These are phyloP conservation scores for Penicillium sp. DNA, from an alignment of 2,329 filamentous ascomycete genomes.

Conservation along the genomic window DNA sequence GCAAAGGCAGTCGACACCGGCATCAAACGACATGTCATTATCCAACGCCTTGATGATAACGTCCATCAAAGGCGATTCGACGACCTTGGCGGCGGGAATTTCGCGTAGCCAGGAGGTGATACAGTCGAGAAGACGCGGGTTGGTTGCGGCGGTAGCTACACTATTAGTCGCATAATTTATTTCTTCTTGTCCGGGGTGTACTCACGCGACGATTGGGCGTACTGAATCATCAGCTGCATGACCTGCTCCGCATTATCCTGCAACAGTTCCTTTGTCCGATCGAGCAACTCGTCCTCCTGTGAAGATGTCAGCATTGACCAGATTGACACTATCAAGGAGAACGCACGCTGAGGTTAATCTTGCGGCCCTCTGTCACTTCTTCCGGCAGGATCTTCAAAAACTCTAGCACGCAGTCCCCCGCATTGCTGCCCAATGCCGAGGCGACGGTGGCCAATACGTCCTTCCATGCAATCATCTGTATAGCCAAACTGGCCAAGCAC, in stretches of 20 bases:
- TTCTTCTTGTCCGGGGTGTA: constrained; percentile 1
- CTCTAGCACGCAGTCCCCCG: constrained; percentile 83
- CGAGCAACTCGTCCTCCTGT: constrained; percentile 88
- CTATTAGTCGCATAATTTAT: constrained; percentile 20
- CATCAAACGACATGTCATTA: constrained; percentile 72
- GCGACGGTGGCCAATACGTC: constrained; percentile 83
- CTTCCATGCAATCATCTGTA: constrained; percentile 95
- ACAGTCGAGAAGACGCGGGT: constrained; percentile 88
- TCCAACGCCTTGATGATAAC: constrained; percentile 73
- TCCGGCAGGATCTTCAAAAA: constrained; percentile 95
- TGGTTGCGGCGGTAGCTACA: constrained; percentile 69
- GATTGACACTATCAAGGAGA: constrained; percentile 20
- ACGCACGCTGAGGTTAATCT: constrained; percentile 98
- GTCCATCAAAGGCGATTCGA: constrained; percentile 78
- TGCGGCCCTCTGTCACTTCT: constrained; percentile 98
- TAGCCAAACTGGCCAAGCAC: constrained; percentile 87
- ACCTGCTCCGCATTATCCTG: constrained; percentile 87
- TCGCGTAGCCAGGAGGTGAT: constrained; percentile 96
- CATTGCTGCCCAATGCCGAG: constrained; percentile 63
- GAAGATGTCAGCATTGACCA: background rate
- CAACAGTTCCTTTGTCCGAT: constrained; percentile 82
- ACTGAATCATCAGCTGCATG: constrained; percentile 79
- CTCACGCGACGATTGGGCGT: constrained; percentile 82
- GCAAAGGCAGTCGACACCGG: constrained; percentile 87
- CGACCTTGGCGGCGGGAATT: constrained; percentile 75